Base-by-base conservation (phyloP, 2,329 filamentous ascomycete species). In the Phaeoacremonium minimum region DNA sequence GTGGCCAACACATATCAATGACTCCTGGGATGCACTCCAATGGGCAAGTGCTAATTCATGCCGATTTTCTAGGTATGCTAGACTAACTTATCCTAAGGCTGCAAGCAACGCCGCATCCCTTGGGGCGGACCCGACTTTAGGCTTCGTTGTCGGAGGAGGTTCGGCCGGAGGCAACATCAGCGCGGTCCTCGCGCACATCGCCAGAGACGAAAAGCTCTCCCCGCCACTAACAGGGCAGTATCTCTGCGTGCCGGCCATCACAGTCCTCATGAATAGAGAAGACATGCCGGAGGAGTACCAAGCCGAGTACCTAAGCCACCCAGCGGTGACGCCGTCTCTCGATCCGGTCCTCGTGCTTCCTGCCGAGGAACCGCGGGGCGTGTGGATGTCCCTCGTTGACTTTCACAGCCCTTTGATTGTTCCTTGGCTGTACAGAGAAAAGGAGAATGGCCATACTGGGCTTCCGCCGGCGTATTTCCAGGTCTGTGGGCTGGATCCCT, bases 391-490 rank as follows among this genome's bases (percentile, higher is more conserved):
- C 16, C 29, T 28, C 11, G 34, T 32, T 18, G 35, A 41, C 14
- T 8, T 19, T 12, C 17, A 32, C n/a, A 29, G 20, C 11, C 34
- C 30, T 11, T 12, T 30, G 4, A 30, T 41, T 7, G 28, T 41
- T 5, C 28, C 35, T n/a, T 37, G 28, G 7, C 35, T 33, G 11
- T 38, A 38, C 18, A 17, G 36, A 2, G 11, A 35, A 11, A 19
- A 11, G 15, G n/a, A 18, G 5, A 19, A 16, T 2, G 35, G 35
- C 9, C 53, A 62, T 33, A 35, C 43, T 9, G 55, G 43, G 4
- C 50, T 73, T 17, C 70, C 70, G 6, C 58, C 57, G 2, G 61
- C 66, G 2, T 75, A 72, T 46, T 53, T 77, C 2, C 69, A 74
- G 46, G 56, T 73, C 1, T 65, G 60, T 42, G 73, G 71, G n/a